A percentile compares a stretch with the other conserved stretches of the same genome.
Evolutionary conservation across 2,329 filamentous ascomycete species (phyloP).

Genomic region (Knufia fluminis): DNA sequence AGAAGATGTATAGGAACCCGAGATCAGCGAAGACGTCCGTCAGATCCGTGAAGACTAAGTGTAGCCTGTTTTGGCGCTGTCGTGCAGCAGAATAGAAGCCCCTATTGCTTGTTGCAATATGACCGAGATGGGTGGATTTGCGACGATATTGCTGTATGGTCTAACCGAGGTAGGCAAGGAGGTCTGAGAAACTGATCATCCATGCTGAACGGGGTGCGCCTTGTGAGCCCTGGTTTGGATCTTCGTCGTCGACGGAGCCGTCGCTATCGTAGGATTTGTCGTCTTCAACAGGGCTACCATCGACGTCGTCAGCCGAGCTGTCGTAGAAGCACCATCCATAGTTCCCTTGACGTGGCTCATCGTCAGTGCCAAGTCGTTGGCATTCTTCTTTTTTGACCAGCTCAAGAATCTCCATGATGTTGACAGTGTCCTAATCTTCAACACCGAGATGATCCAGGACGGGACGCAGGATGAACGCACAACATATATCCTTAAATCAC

Average conservation of each 20-base stretch:
- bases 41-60: background rate
- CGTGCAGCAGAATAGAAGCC: background rate
- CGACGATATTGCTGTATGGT: background rate
- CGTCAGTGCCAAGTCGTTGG: background rate
- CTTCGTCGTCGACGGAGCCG: no score
- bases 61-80: conserved; percentile 1
- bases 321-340: background rate
- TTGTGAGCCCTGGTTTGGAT: no score
- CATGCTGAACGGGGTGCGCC: no score
- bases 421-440: background rate
- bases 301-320: background rate
- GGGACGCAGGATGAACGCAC: background rate
- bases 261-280: no score
- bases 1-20: background rate
- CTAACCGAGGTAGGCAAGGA: background rate
- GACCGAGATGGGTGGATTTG: no score
- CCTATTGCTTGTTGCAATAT: background rate
- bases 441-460: background rate
- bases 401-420: background rate
- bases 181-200: no score
- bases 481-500: background rate
- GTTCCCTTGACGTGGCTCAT: background rate
- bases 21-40: background rate
- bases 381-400: background rate
- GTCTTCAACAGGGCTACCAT: no score